These are phyloP conservation scores for Turnera subulata DNA, from an alignment of 345 rosid species.

Conservation along the genomic window DNA sequence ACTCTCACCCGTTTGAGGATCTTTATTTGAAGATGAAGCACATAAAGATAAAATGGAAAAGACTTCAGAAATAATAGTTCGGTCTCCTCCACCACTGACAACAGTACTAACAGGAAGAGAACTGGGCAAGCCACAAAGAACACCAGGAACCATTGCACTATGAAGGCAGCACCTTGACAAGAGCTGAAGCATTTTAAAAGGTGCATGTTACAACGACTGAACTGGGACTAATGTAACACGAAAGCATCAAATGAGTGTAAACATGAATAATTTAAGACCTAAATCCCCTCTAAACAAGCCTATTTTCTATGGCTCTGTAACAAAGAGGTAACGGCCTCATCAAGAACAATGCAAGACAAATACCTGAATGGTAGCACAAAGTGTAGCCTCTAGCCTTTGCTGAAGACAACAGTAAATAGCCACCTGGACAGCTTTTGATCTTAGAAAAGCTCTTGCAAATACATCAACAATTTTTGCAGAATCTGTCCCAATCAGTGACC, in stretches of 20 bases:
- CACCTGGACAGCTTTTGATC: slow-evolving; percentile 73
- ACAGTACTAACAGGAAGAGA: slow-evolving; percentile 75
- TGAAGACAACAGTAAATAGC: slow-evolving; percentile 74
- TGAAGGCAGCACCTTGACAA: slow-evolving; percentile 86
- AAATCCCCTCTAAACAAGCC: too few relatives aligned
- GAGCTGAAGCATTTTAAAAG: slow-evolving; percentile 48
- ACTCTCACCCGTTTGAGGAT: slow-evolving; percentile 54
- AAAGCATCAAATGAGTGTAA: not conserved
- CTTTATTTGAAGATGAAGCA: slow-evolving; percentile 47
- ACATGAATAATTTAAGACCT: too few relatives aligned
- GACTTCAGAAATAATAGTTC: slow-evolving; percentile 81
- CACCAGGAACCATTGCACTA: slow-evolving; percentile 61
- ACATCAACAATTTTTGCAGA: slow-evolving; percentile 63
- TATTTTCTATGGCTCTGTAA: too few relatives aligned
- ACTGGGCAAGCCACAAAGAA: slow-evolving; percentile 89
- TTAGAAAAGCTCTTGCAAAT: slow-evolving; percentile 67
- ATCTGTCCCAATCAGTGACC: slow-evolving; percentile 46
- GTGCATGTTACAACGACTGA: not conserved
- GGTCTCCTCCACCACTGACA: slow-evolving; percentile 93
- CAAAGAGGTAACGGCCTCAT: too few relatives aligned
- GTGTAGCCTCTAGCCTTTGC: slow-evolving; percentile 66
- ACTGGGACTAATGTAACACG: not conserved
- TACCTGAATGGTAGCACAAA: slow-evolving; percentile 76
- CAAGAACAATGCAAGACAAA: slow-evolving; percentile 6
- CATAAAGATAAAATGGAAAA: slow-evolving; percentile 62